Conservation (phyloP, 2,329 filamentous ascomycete species). For the Ophiostoma montium region DNA sequence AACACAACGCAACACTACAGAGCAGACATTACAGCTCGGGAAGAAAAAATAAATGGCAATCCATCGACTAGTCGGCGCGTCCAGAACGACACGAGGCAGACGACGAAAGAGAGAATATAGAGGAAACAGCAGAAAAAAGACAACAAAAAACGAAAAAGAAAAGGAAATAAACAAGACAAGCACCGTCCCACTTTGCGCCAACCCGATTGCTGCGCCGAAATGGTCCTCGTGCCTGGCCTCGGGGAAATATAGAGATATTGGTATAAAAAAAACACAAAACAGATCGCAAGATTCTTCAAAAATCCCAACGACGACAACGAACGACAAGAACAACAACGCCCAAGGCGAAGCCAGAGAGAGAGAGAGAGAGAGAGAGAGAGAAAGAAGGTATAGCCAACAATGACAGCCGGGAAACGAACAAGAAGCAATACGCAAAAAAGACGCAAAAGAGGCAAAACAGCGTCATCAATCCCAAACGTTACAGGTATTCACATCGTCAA, state of each 20-base stretch:
- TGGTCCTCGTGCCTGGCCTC: slow-evolving; percentile 12
- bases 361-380: background rate
- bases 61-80: too few species aligned
- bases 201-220: slow-evolving; percentile 15
- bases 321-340: background rate
- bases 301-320: background rate
- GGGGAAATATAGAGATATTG: background rate
- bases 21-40: background rate
- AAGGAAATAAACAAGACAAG: slow-evolving; percentile 5
- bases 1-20: background rate
- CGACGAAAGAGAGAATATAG: too few species aligned
- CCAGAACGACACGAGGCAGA: too few species aligned
- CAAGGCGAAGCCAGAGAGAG: background rate
- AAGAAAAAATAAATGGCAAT: background rate
- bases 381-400: background rate
- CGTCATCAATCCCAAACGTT: background rate
- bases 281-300: background rate
- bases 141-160: background rate
- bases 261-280: background rate
- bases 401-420: background rate
- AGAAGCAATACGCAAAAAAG: background rate
- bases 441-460: background rate
- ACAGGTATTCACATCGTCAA: background rate
- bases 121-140: background rate
- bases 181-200: slow-evolving; percentile 14